Conservation (phyloP, 1,284 basidiomycete species). For the Malassezia restricta region DNA sequence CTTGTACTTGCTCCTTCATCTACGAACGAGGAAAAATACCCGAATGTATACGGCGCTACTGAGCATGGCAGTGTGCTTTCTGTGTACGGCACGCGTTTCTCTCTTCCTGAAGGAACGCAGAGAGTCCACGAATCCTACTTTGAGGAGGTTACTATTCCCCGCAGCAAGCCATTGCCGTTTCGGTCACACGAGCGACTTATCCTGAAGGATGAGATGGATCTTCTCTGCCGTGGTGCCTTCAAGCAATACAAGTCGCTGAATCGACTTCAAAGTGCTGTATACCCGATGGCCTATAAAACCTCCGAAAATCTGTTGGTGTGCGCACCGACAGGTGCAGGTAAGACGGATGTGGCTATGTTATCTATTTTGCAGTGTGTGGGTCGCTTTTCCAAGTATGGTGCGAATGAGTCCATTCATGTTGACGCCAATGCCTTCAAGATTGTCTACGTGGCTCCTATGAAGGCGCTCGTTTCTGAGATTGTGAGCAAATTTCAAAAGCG, state of each 20-base stretch:
- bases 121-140: constrained; percentile 52
- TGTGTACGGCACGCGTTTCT: constrained; percentile 61
- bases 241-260: constrained; percentile 78
- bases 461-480: constrained; percentile 90
- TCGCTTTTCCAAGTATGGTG: constrained; percentile 53
- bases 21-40: constrained; percentile 55
- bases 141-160: constrained; percentile 76
- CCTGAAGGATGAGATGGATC: constrained; percentile 62
- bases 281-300: constrained; percentile 77
- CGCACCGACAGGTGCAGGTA: constrained; percentile 53
- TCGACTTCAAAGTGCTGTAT: constrained; percentile 89
- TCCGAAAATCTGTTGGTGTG: constrained; percentile 91
- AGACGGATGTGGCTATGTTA: constrained; percentile 97
- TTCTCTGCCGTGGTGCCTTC: constrained; percentile 73
- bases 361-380: constrained; percentile 76
- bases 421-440: constrained; percentile 63
- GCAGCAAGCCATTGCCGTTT: constrained; percentile 66
- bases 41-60: constrained; percentile 75
- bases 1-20: constrained; percentile 61
- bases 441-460: constrained; percentile 99
- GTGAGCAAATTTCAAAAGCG: constrained; percentile 82
- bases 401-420: constrained; percentile 21
- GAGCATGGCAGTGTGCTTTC: constrained; percentile 61
- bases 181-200: constrained; percentile 63
- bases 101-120: constrained; percentile 71